Evolutionary conservation across 2,329 filamentous ascomycete genomes (phyloP), one percentile per base, ranked within the genome.

Genomic region (Penicillium oxalicum): DNA sequence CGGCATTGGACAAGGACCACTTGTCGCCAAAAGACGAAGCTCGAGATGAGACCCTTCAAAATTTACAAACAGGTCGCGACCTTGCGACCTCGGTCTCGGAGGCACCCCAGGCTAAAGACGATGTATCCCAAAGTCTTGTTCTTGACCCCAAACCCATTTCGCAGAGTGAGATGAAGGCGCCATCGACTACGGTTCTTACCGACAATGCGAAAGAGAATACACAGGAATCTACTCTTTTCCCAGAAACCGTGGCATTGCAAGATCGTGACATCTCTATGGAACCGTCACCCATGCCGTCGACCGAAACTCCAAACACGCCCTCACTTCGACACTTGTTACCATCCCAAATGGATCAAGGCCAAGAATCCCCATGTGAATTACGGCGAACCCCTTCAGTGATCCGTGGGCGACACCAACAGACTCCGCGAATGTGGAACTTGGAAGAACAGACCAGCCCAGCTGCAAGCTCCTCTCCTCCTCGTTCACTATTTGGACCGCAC

Each of bases 1-100:
- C 60, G 33, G 55, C 49, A 27, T 42, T 60, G 34, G 53, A 55
- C 25, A 54, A 58, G 38, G 45, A 50, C 40, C 44, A 55, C 41
- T 47, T 53, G 58, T 58, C 56, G 53, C 58, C 58, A 65, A 67
- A 69, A 64, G 62, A 68, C 65, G 53, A 69, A 64, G 64, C 64
- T 62, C 61, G 70, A 64, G 63, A 72, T 68, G 62, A 68, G 66
- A 62, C 65, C 47, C 46, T 33, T 53, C 52, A 52, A 53, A 61
- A 58, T 37, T 51, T 51, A 47, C 53, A 57, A 59, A 55, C 60
- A 44, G 66, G 71, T 61, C 70, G 74, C 51, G 74, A 76, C 50
- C 73, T 70, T 54, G 74, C 67, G 53, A 66, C 74, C 52, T 67
- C 72, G 53, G 63, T 73, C 50, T 66, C 65, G 51, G 74, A 76